Evolutionary conservation across 306 rosid species (phyloP), one percentile per base, ranked within the genome.

Genomic region (Trifolium subterraneum): DNA sequence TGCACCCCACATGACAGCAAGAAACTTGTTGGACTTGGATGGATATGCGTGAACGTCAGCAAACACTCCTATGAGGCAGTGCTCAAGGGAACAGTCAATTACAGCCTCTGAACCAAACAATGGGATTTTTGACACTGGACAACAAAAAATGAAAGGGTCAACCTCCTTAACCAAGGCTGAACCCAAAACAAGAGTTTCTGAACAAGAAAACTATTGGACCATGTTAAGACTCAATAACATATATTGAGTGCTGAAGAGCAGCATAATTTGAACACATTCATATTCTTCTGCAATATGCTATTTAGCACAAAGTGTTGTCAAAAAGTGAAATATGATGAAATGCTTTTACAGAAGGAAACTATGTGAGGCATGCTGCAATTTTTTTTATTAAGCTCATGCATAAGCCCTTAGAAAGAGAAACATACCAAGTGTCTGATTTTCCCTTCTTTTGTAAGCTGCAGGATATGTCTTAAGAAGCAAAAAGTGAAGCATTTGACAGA

Each of bases 401-500:
- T 64, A 71, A 63, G 39, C 12, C 45, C 20, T 50, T 23, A 61
- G 77, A 78, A 51, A 62, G 38, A 50, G 67, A 70, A 62, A 58
- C 86, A 64, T 66, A 93, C 97, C 96, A 14, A 86, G 87, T 47
- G 62, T 84, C 69, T 86, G 85, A 54, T 39, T 81, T 88, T 84
- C 88, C 79, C 98, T 82, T 74, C 68, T 75, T 83, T 78, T 85
- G 84, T 86, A 90, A 19, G 88, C 83, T 39, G 56, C 54, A 11
- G 96, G 97, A 85, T 85, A 90, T 73, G 80, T 69, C 88, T 86
- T 93, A 72, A 82, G 69, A 59, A 93, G 91, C 89, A 90, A 66
- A 82, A 80, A 59, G 85, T 93, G 96, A 78, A 93, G 88, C 90
- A 90, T 73, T 79, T 80, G 83, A 70, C 97, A 93, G 63, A 93